Evolutionary conservation across 176 grass and related monocot genomes (phyloP).

Genomic region (Tillandsia fasciculata): DNA sequence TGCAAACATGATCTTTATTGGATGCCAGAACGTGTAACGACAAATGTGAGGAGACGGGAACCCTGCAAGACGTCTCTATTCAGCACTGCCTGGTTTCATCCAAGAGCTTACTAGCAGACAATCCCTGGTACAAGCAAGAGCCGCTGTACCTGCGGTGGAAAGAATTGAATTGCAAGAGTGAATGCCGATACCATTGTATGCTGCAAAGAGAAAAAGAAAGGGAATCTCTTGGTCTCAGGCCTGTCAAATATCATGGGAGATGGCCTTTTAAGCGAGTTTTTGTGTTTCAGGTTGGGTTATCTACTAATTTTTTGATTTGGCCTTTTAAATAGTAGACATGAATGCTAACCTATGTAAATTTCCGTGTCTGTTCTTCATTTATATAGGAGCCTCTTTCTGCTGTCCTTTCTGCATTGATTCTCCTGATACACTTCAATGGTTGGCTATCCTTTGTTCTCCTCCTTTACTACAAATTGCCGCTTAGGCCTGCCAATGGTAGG

Average conservation of each 20-base stretch:
- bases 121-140: conserved; percentile 73
- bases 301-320: neutral
- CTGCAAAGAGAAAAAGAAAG: conserved; percentile 76
- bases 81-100: conserved; percentile 47
- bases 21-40: conserved; percentile 42
- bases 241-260: conserved; percentile 84
- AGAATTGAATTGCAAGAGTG: conserved; percentile 88
- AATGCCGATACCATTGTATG: conserved; percentile 89
- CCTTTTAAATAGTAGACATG: neutral
- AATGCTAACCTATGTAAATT: neutral
- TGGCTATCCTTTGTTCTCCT: conserved; percentile 88
- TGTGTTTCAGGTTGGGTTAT: conserved; percentile 71
- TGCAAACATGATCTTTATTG: neutral
- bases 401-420: conserved; percentile 66
- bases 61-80: conserved; percentile 45
- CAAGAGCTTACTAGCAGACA: conserved; percentile 30
- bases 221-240: conserved; percentile 36
- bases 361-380: neutral
- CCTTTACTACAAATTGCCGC: conserved; percentile 70
- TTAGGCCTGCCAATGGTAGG: conserved; percentile 47
- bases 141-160: conserved; percentile 85
- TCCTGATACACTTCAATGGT: conserved; percentile 75
- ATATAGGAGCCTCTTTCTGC: conserved; percentile 75
- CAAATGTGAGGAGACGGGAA: conserved; percentile 54
- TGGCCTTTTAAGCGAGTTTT: conserved; percentile 75